Conservation (phyloP, 1,284 basidiomycete genomes). For the Rhodotorula sp. region DNA sequence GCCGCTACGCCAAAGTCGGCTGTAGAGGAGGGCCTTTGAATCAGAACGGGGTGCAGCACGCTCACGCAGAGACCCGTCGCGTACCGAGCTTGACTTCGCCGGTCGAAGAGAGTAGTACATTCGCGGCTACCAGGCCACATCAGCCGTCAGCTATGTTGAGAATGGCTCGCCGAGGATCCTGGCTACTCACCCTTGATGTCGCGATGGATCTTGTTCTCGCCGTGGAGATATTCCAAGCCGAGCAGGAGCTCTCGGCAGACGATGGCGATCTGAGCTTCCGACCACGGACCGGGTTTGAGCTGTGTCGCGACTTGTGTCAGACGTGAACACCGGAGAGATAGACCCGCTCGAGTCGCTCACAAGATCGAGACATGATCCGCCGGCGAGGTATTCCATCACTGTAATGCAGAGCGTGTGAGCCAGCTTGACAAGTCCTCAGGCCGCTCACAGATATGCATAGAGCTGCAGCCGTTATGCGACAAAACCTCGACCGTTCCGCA, state of each 20-base stretch:
- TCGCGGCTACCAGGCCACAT: conserved; percentile 67
- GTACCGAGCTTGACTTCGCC: conserved; percentile 85
- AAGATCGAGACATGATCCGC: conserved; percentile 95
- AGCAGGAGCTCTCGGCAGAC: conserved; percentile 88
- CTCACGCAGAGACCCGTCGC: conserved; percentile 20
- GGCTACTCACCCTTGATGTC: conserved; percentile 77
- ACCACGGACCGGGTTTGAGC: conserved; percentile 85
- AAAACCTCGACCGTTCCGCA: conserved; percentile 22
- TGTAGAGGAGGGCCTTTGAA: conserved; percentile 14
- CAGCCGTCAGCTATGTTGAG: accelerated
- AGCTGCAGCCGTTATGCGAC: not conserved
- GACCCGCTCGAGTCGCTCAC: conserved; percentile 43
- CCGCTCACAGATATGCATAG: not conserved
- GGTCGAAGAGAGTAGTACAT: conserved; percentile 82
- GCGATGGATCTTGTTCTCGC: conserved; percentile 86
- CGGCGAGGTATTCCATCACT: conserved; percentile 97
- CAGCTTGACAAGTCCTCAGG: no score
- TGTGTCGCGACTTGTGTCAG: conserved; percentile 29
- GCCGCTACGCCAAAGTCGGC: conserved; percentile 97
- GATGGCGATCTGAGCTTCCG: conserved; percentile 89
- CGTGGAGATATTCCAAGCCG: conserved; percentile 94
- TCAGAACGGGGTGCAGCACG: not conserved
- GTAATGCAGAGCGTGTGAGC: conserved; percentile 7
- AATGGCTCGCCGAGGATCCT: no score
- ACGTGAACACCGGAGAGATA: not conserved